These are phyloP conservation scores for Eucalyptus regnans DNA, from an alignment of 345 rosid genomes.

Conservation along the genomic window DNA sequence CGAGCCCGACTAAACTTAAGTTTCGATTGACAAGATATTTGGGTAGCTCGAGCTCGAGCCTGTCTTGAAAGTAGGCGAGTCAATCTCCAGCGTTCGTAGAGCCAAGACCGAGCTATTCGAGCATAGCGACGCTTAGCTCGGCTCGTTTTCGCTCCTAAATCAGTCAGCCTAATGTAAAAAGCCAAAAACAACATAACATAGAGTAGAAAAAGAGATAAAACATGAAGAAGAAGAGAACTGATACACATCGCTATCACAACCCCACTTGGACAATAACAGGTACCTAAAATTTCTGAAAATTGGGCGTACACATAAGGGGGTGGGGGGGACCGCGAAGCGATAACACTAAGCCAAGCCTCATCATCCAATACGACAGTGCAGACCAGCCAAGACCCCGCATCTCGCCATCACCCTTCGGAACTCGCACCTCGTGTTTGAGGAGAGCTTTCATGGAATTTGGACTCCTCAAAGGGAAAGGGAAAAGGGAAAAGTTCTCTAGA, in stretches of 20 bases:
- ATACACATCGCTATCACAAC: background rate
- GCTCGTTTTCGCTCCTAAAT: background rate
- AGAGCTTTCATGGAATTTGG: background rate
- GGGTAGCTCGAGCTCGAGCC: background rate
- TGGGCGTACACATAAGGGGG: background rate
- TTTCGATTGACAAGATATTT: background rate
- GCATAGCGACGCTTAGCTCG: background rate
- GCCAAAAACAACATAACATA: background rate
- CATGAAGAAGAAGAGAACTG: background rate
- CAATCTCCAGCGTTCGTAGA: background rate
- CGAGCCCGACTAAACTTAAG: background rate
- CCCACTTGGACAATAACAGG: background rate
- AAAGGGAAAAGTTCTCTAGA: background rate
- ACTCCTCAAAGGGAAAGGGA: background rate
- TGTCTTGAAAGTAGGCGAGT: background rate
- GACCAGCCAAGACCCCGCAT: background rate
- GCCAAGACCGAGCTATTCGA: background rate
- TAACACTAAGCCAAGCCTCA: background rate
- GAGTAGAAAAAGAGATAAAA: background rate
- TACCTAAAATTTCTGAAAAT: background rate
- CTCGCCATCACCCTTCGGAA: background rate
- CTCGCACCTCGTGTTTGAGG: background rate
- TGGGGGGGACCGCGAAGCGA: slow-evolving; percentile 1
- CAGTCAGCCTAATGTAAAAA: background rate
- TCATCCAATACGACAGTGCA: background rate